Conservation (phyloP, 108 stramenopile species). For the Discostella stelligeroides region DNA sequence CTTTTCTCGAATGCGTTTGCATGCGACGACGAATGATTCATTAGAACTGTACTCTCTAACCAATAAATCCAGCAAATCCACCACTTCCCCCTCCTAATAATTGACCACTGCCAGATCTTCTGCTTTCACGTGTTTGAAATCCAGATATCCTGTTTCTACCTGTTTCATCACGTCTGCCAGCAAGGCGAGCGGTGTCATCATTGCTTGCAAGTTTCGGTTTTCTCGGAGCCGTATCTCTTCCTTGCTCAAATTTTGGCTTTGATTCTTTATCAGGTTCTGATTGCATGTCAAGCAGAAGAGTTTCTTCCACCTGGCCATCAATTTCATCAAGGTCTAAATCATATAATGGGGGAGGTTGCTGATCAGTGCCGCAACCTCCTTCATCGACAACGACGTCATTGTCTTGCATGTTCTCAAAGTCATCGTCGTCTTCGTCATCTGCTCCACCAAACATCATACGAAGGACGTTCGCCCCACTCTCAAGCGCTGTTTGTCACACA, state of each 20-base stretch:
- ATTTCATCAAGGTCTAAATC: slow-evolving; percentile 27
- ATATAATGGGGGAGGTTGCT: slow-evolving; percentile 18
- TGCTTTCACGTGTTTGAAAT: slow-evolving; percentile 24
- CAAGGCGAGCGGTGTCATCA: slow-evolving; percentile 1
- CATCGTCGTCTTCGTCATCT: slow-evolving; percentile 34
- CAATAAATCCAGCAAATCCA: slow-evolving; percentile 34
- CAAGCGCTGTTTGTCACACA: slow-evolving; percentile 24
- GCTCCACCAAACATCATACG: slow-evolving; percentile 46
- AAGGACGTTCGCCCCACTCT: slow-evolving; percentile 43
- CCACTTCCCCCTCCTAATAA: slow-evolving; percentile 31
- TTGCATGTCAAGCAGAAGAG: slow-evolving; percentile 12
- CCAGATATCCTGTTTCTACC: slow-evolving; percentile 32
- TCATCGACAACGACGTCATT: slow-evolving; percentile 17
- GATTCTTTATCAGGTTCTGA: slow-evolving; percentile 1
- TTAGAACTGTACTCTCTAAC: background rate
- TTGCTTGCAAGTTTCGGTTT: slow-evolving; percentile 15
- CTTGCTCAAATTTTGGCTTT: background rate
- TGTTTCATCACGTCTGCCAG: slow-evolving; percentile 7
- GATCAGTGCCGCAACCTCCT: slow-evolving; percentile 9
- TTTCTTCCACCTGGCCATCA: slow-evolving; percentile 16
- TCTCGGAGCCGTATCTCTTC: background rate
- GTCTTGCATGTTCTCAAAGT: slow-evolving; percentile 41
- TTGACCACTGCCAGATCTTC: slow-evolving; percentile 20
- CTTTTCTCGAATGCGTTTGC: background rate
- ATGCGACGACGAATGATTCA: background rate